Base-by-base conservation (phyloP, 257 asterid species). In the Scutellaria galericulata region DNA sequence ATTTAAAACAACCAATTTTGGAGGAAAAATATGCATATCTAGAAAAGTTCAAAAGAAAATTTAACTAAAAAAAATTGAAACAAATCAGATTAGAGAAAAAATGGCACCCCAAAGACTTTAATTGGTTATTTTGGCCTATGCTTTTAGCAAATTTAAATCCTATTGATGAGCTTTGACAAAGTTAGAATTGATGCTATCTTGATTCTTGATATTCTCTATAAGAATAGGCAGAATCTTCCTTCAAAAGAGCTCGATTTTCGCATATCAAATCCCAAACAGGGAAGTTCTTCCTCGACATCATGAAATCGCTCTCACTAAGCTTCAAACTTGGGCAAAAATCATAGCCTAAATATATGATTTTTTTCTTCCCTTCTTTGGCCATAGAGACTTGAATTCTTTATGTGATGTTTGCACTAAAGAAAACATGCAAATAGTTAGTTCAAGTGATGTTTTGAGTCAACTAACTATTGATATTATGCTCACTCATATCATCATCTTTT, bases 201-300 rank as follows among this genome's bases (percentile, higher is more conserved):
- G 73, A 47, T 71, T 54, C 60, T 13, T 73, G 31, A 83, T 87
- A 72, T 50, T 53, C 64, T 87, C 85, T 20, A 90, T 81, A 1
- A 86, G 76, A 37, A 67, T 70, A 7, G 77, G 0, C 18, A 18
- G 18, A 18, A 18, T 18, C 18, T 18, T 18, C 18, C 62, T 74
- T 77, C 54, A 92, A 18, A n/a, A 75, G 78, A 3, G 10, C 18
- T 0, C 73, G 80, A 52, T 87, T 88, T 68, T 83, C 45, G 0
- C 81, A 78, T 41, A 92, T 88, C 76, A 88, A 78, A 57, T 83
- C 88, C 95, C 96, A 92, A 1, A 77, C 93, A 0, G 96, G 96
- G 48, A 80, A 92, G 50, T 86, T 55, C 74, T 88, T 88, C 77
- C 97, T 89, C 7, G 97, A 96, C 98, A 93, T 88, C 81, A 86